Conservation (phyloP, 2,329 filamentous ascomycete species). For the Fusarium equiseti region DNA sequence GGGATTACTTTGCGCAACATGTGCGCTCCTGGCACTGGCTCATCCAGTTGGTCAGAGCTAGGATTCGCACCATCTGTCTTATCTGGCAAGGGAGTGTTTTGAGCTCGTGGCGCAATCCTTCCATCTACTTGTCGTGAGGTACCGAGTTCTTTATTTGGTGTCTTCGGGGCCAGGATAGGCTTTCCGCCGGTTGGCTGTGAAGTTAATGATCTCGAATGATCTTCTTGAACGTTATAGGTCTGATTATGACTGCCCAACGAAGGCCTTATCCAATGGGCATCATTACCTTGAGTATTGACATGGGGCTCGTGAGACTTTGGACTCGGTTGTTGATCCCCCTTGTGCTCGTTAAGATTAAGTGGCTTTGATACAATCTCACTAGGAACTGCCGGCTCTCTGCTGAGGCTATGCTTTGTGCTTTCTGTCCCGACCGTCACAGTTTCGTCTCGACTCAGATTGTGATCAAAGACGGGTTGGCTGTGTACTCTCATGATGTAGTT, state of each 20-base stretch:
- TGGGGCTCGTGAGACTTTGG: conserved; percentile 39
- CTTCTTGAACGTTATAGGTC: conserved; percentile 3
- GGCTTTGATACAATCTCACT: conserved; percentile 8
- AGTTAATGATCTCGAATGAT: background rate
- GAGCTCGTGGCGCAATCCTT: conserved; percentile 3
- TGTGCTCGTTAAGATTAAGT: conserved; percentile 28
- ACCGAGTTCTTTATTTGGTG: background rate
- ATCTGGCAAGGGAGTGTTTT: background rate
- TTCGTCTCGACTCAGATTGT: conserved; percentile 32
- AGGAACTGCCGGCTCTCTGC: conserved; percentile 20
- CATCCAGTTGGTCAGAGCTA: conserved; percentile 1
- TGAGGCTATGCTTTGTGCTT: conserved; percentile 24
- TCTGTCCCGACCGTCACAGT: conserved; percentile 14
- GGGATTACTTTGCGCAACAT: conserved; percentile 19
- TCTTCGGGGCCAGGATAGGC: background rate
- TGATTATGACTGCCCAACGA: conserved; percentile 26
- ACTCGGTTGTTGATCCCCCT: conserved; percentile 26
- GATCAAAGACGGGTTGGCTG: conserved; percentile 8
- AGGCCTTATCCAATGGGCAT: conserved; percentile 23
- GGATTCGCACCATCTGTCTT: background rate
- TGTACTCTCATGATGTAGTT: background rate
- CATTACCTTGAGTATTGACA: conserved; percentile 32
- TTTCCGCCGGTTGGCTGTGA: conserved; percentile 1
- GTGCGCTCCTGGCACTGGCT: conserved; percentile 4
- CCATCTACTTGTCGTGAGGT: background rate